Evolutionary conservation across 108 stramenopile species (phyloP), one percentile per base, ranked within the genome.

Genomic region (Cyclotella sp.): DNA sequence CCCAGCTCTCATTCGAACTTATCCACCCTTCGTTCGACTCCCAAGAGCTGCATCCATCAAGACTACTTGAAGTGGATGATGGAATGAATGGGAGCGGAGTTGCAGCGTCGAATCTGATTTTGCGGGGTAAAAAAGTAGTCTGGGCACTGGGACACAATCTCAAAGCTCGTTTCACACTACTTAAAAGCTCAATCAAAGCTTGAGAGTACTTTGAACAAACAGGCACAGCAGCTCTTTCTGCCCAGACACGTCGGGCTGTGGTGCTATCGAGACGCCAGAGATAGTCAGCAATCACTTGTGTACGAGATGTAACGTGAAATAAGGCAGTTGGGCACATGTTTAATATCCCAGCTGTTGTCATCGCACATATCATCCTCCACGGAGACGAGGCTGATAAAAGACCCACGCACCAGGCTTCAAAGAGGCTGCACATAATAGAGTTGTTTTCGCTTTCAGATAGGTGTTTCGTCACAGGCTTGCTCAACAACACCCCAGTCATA

Each of bases 321-420:
- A 92, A 73, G 16, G 88, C 88, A 28, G 40, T 16, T 29, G 90
- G 88, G 39, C 76, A 85, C n/a, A 44, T 42, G 54, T 88, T 90
- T 51, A 95, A 54, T 55, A 95, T 91, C 13, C 90, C 90, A 68
- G 90, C 75, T 0, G 87, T 81, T 29, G 89, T 89, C 52, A 90
- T 67, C 22, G 93, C 86, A 70, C 83, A 92, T 13, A 95, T 80
- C 93, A 95, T 92, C 34, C 91, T 68, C 91, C 91, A 95, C 18
- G 93, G 93, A 28, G 88, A 55, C 0, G 93, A 95, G 21, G 86
- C 90, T 21, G 93, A 92, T 11, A 95, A 76, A 27, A 95, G 67
- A 9, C 93, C 93, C 47, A 95, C 64, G 70, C 88, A 89, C 93
- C 93, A 95, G 18, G 88, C 93, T 76, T 91, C 88, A 63, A 92